phyloP scores from a whole-genome alignment of 164 flowering plant species.

The Sedum album region DNA sequence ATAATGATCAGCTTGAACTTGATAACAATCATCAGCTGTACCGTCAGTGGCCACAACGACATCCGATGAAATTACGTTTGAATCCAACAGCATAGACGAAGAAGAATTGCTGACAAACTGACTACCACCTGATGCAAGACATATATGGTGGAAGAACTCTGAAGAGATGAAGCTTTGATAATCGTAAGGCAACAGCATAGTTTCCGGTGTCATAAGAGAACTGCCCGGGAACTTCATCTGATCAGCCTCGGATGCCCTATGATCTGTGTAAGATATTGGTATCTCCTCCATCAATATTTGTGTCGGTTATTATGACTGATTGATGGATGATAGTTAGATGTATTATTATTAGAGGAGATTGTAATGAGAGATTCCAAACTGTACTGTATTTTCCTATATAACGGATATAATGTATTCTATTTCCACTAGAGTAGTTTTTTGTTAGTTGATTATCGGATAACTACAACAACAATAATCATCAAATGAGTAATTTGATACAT shows the following conservation, averaged over 20 bases:
- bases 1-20: slow-evolving; percentile 23
- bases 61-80: slow-evolving; percentile 29
- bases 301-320: not conserved
- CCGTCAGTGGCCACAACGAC: slow-evolving; percentile 21
- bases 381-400: not conserved
- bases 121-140: not conserved
- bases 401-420: not conserved
- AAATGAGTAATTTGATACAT: too few species aligned
- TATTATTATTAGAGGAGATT: not conserved
- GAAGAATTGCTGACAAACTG: slow-evolving; percentile 23
- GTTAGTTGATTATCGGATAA: not conserved
- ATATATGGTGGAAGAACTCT: slow-evolving; percentile 14
- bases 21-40: not conserved
- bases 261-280: slow-evolving; percentile 29
- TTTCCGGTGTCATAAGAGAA: slow-evolving; percentile 41
- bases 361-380: not conserved
- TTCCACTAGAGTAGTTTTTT: not conserved
- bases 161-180: slow-evolving; percentile 26
- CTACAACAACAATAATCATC: not conserved
- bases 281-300: slow-evolving; percentile 45
- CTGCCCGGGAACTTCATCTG: slow-evolving; percentile 24
- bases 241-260: slow-evolving; percentile 17
- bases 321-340: not conserved
- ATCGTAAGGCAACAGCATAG: slow-evolving; percentile 33
- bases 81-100: slow-evolving; percentile 25